Base-by-base conservation (phyloP, 495 filamentous ascomycete genomes). In the Cairneyella variabilis region DNA sequence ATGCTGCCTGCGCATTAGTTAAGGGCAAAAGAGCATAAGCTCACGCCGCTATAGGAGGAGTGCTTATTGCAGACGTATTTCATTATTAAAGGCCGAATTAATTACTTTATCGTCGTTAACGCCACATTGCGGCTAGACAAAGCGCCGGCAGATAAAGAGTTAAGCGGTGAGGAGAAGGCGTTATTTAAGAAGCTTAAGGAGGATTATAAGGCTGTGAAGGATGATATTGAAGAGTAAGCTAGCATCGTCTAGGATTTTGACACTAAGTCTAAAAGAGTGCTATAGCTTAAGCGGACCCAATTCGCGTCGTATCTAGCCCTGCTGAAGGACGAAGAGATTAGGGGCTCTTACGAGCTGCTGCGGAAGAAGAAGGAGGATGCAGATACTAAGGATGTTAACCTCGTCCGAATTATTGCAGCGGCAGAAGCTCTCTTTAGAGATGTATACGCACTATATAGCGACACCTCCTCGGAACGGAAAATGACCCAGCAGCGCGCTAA, bases 161-260 rank as follows among this genome's bases (percentile, higher is more conserved):
- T n/a, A n/a, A n/a, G n/a, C n/a, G n/a, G n/a, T n/a, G n/a, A n/a
- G n/a, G n/a, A n/a, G n/a, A n/a, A n/a, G n/a, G n/a, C n/a, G n/a
- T n/a, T n/a, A n/a, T n/a, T n/a, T n/a, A n/a, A n/a, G n/a, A n/a
- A n/a, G n/a, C n/a, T n/a, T n/a, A n/a, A n/a, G n/a, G n/a, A n/a
- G n/a, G n/a, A n/a, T n/a, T n/a, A n/a, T 27, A 34, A 25, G 25
- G 38, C 50, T 34, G 18, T 46, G 4, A 57, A 45, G 22, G 12
- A 16, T 10, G 39, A 52, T 47, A 25, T 57, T 49, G 20, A 51
- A 32, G 37, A 52, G 40, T 30, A 57, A 39, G 48, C 30, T 2
- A 57, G 5, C 11, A 47, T 53, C 1, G 30, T 57, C 23, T 30
- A 57, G 3, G 40, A 48, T 26, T 32, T 57, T 57, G 37, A 45